Percentiles rank a stretch among this genome's conserved stretches.
These are phyloP conservation scores for Panicum virgatum DNA, from an alignment of 202 grass and related monocot species.

Conservation along the genomic window DNA sequence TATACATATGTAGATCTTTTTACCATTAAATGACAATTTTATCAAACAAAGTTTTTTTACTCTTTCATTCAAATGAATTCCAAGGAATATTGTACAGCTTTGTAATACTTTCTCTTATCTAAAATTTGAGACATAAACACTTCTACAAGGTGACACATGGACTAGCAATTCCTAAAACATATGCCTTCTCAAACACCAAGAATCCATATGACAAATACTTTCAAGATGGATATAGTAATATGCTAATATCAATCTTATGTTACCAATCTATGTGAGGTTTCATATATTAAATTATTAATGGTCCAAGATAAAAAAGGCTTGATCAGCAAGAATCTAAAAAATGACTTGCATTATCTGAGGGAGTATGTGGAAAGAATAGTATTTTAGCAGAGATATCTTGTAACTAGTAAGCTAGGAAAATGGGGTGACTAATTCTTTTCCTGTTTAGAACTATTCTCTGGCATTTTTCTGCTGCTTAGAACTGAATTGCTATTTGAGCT, in stretches of 20 bases:
- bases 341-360: background rate
- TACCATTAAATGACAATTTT: background rate
- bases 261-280: background rate
- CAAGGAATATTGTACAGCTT: background rate
- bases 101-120: conserved; percentile 9
- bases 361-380: background rate
- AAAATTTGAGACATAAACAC: background rate
- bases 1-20: background rate
- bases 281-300: background rate
- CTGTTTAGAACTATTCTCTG: background rate
- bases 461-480: background rate
- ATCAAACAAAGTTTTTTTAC: background rate
- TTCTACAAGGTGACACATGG: background rate
- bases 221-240: background rate
- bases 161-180: background rate
- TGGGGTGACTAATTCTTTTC: background rate
- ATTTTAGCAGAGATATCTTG: background rate
- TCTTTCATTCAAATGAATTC: background rate
- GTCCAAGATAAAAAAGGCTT: background rate
- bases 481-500: background rate
- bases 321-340: background rate
- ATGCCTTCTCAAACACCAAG: background rate
- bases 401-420: background rate
- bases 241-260: background rate
- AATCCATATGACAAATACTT: background rate